A percentile compares a stretch with the other conserved stretches of the same genome.
Evolutionary conservation across 2,329 filamentous ascomycete species (phyloP).

Genomic region (Calcarisporium arbuscula): DNA sequence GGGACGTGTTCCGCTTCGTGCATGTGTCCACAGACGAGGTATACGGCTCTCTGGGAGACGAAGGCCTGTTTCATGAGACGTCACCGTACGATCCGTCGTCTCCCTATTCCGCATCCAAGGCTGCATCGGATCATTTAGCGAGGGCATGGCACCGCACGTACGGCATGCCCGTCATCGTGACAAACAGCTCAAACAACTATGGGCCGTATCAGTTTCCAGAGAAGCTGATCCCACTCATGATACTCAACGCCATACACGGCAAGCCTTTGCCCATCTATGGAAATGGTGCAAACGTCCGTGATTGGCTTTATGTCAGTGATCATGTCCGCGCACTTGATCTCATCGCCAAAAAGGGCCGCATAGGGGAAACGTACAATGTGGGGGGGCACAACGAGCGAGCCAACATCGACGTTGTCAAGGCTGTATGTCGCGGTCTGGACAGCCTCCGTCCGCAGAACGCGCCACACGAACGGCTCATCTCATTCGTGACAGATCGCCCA

Average conservation of each 20-base stretch:
- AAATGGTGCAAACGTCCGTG: no score
- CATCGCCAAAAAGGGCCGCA: conserved; percentile 68
- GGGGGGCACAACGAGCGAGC: conserved; percentile 72
- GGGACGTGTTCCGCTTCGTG: no score
- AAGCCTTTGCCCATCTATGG: no score
- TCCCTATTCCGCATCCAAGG: conserved; percentile 75
- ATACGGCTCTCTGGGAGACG: conserved; percentile 72
- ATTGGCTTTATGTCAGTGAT: no score
- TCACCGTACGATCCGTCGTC: conserved; percentile 75
- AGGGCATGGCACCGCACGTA: conserved; percentile 81
- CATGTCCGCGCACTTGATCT: no score
- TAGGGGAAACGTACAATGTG: conserved; percentile 78
- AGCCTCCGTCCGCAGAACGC: no score
- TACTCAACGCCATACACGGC: no score
- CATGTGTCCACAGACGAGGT: conserved; percentile 84
- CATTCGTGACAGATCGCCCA: no score
- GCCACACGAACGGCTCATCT: no score
- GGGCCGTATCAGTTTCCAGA: conserved; percentile 80
- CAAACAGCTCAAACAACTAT: conserved; percentile 80
- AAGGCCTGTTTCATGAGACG: conserved; percentile 65
- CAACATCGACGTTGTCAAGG: no score
- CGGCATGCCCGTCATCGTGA: conserved; percentile 72
- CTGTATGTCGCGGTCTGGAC: no score
- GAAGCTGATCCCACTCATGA: no score
- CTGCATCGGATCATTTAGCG: conserved; percentile 79